Base-by-base conservation (phyloP, 352 stramenopile species). In the Phytophthora pini region DNA sequence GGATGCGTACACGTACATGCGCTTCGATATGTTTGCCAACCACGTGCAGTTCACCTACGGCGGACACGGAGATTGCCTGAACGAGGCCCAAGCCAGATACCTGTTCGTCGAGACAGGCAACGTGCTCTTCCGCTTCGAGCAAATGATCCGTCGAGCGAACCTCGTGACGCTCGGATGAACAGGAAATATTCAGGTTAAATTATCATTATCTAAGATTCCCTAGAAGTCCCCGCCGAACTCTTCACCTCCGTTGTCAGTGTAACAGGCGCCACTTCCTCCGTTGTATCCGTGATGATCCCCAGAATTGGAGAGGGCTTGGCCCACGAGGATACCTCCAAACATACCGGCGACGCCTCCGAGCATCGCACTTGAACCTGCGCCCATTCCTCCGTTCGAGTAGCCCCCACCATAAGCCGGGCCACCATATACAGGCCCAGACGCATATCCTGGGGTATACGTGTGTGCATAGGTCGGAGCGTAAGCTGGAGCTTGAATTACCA, bases 21-120 rank as follows among this genome's bases (percentile, higher is more conserved):
- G 58, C n/a, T 80, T 84, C 49, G 58, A 72, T 4, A 77, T 77
- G 69, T 72, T 68, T 50, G 51, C 61, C 26, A 58, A 64, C 22
- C 59, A 72, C 47, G 62, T 84, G 10, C 69, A 84, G 41, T 63
- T 84, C 53, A 75, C 70, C 27, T 81, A 84, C 36, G 76, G 76
- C 3, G 72, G 72, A 3, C 64, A 76, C 13, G 64, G 65, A 46
- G 65, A 84, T 26, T 74, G 68, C 38, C 58, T 74, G 3, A 77
- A 69, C 17, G 72, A 79, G 39, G 56, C 63, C 1, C 69, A 76
- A 50, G 76, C 76, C n/a, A 65, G 56, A 54, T 80, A 79, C 36
- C 60, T 83, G 15, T 63, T 83, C 5, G 60, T 75, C 8, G 75
- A 83, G 59, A 76, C 74, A 1, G 72, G 70, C 17, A 68, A 70